Conservation (phyloP, 2,329 filamentous ascomycete genomes). For the Claviceps digitariae region DNA sequence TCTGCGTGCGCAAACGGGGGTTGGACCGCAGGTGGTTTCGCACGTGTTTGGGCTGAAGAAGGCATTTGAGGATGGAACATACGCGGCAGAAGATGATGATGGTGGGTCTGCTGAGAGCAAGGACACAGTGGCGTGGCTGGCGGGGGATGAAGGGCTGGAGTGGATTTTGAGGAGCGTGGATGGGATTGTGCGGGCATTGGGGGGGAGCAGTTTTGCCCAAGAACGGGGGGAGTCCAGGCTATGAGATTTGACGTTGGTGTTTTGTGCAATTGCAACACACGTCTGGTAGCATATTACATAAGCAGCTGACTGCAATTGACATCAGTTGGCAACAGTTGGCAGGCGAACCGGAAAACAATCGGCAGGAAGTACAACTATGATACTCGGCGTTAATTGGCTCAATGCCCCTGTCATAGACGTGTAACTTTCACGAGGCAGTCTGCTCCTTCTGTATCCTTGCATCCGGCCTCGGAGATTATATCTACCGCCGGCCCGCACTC, state of each 20-base stretch:
- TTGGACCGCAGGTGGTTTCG: slow-evolving; percentile 68
- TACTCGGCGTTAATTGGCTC: no score
- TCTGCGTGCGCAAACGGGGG: slow-evolving; percentile 64
- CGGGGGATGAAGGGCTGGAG: slow-evolving; percentile 31
- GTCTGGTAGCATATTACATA: no score
- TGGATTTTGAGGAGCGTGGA: slow-evolving; percentile 34
- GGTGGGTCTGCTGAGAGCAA: slow-evolving; percentile 21
- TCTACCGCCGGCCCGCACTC: neutral
- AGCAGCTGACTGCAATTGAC: no score
- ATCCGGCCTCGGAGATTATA: neutral
- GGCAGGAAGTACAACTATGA: no score
- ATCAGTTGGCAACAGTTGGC: neutral
- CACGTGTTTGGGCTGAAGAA: slow-evolving; percentile 74
- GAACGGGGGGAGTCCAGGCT: slow-evolving; percentile 5
- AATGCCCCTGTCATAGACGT: no score
- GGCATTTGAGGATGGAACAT: slow-evolving; percentile 54
- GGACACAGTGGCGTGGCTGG: slow-evolving; percentile 25
- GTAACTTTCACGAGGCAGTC: no score
- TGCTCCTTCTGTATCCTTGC: no score
- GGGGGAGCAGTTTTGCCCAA: slow-evolving; percentile 26
- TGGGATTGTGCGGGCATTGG: slow-evolving; percentile 30
- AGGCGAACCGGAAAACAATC: neutral
- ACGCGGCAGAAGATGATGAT: slow-evolving; percentile 14
- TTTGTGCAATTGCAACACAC: no score
- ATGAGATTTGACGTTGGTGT: slow-evolving; percentile 1